phyloP scores from a whole-genome alignment of 768 basidiomycete genomes.

The Russula sp. region DNA sequence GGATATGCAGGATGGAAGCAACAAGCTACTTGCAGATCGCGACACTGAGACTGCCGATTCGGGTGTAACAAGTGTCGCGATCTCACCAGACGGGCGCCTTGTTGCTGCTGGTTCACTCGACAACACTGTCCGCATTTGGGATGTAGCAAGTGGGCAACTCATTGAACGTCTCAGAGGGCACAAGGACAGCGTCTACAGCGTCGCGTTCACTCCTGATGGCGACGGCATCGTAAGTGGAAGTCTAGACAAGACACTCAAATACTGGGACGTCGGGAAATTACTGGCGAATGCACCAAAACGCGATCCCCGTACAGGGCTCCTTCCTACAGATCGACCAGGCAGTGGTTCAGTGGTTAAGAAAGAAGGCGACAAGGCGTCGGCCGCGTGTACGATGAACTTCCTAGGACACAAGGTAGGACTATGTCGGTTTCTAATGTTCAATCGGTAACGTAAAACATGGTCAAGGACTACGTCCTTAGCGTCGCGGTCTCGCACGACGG shows the following conservation, averaged over 20 bases:
- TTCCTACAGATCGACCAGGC: conserved; percentile 18
- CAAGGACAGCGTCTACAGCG: conserved; percentile 56
- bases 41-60: conserved; percentile 48
- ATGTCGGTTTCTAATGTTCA: not conserved
- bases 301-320: conserved; percentile 16
- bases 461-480: conserved; percentile 62
- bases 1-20: conserved; percentile 44
- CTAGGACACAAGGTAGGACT: conserved; percentile 72
- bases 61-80: conserved; percentile 53
- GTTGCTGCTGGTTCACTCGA: conserved; percentile 56
- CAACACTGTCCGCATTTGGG: conserved; percentile 67
- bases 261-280: conserved; percentile 47
- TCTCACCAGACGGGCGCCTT: conserved; percentile 51
- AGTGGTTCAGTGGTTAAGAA: conserved; percentile 32
- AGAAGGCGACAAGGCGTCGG: conserved; percentile 39
- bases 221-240: conserved; percentile 84
- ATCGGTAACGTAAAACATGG: conserved; percentile 6
- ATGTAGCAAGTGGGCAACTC: conserved; percentile 48
- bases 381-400: conserved; percentile 73
- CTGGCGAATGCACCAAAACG: conserved; percentile 31
- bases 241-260: conserved; percentile 55
- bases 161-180: conserved; percentile 53
- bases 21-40: conserved; percentile 39
- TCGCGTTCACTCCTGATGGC: conserved; percentile 90
- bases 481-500: conserved; percentile 86